Evolutionary conservation across 768 basidiomycete species (phyloP).

Genomic region (Hirschioporus abietinus): DNA sequence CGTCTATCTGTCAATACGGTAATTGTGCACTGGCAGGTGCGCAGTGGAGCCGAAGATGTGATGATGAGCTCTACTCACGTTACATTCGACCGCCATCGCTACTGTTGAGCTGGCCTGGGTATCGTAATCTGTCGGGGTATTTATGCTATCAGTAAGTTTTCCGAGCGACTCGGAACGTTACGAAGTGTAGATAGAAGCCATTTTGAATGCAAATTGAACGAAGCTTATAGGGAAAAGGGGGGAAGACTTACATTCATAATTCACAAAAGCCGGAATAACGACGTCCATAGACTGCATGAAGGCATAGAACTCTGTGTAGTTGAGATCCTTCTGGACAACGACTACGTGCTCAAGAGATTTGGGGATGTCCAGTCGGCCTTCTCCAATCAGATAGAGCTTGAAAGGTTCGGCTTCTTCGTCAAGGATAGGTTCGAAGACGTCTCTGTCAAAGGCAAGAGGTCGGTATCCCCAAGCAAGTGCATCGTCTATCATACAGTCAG

Average conservation of each 20-base stretch:
- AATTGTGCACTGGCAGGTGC: too few relatives aligned
- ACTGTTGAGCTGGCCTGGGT: slow-evolving; percentile 37
- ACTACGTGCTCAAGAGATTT: slow-evolving; percentile 33
- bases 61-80: slow-evolving; percentile 21
- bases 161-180: background rate
- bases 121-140: slow-evolving; percentile 23
- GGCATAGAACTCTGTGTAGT: slow-evolving; percentile 32
- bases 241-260: slow-evolving; percentile 23
- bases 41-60: too few relatives aligned
- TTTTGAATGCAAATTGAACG: background rate
- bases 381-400: slow-evolving; percentile 29
- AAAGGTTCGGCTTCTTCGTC: slow-evolving; percentile 18
- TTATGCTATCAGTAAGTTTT: background rate
- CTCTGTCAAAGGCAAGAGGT: slow-evolving; percentile 14
- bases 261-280: slow-evolving; percentile 35
- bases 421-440: background rate
- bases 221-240: background rate
- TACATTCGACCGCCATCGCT: slow-evolving; percentile 34
- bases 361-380: slow-evolving; percentile 30
- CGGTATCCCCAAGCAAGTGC: slow-evolving; percentile 33
- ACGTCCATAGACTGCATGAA: slow-evolving; percentile 35
- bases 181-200: background rate
- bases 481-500: slow-evolving; percentile 21
- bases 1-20: background rate
- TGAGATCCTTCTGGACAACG: slow-evolving; percentile 27